phyloP scores from a whole-genome alignment of 2,329 filamentous ascomycete species.

The Clarireedia homoeocarpa region DNA sequence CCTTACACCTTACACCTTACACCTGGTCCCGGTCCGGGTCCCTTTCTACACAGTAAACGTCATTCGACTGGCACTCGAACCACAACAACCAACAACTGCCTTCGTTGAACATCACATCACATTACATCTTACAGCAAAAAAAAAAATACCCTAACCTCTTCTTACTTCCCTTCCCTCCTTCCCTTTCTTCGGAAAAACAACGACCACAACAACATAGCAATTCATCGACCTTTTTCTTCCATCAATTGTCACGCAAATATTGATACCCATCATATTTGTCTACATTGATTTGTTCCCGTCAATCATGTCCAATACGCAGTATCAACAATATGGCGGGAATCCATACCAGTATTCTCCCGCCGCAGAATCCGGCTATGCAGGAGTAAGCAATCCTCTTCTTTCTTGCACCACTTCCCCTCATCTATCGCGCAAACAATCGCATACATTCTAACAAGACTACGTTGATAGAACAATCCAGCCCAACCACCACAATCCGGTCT shows the following conservation, averaged over 20 bases:
- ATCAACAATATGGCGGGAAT: constrained; percentile 46
- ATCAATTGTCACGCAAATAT: constrained; percentile 3
- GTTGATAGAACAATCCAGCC: constrained; percentile 13
- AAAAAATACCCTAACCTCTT: too few species aligned
- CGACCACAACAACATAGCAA: background rate
- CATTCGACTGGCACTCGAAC: too few species aligned
- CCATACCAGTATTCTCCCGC: constrained; percentile 43
- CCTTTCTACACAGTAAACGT: too few species aligned
- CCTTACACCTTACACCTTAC: too few species aligned
- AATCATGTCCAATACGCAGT: constrained; percentile 53
- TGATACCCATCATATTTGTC: constrained; percentile 1
- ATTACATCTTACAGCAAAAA: too few species aligned
- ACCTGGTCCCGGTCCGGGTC: too few species aligned
- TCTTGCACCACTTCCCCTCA: background rate
- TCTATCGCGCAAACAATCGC: background rate
- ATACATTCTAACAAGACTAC: background rate
- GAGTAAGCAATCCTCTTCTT: constrained; percentile 6
- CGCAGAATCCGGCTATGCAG: constrained; percentile 23
- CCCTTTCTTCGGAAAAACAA: too few species aligned
- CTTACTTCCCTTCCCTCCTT: too few species aligned
- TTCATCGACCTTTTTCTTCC: background rate
- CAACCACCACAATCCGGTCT: constrained; percentile 14
- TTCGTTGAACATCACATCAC: too few species aligned
- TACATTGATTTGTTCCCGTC: constrained; percentile 29
- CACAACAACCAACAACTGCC: too few species aligned